phyloP scores from a whole-genome alignment of 768 basidiomycete genomes.

The Nevesoporus exiguus region DNA sequence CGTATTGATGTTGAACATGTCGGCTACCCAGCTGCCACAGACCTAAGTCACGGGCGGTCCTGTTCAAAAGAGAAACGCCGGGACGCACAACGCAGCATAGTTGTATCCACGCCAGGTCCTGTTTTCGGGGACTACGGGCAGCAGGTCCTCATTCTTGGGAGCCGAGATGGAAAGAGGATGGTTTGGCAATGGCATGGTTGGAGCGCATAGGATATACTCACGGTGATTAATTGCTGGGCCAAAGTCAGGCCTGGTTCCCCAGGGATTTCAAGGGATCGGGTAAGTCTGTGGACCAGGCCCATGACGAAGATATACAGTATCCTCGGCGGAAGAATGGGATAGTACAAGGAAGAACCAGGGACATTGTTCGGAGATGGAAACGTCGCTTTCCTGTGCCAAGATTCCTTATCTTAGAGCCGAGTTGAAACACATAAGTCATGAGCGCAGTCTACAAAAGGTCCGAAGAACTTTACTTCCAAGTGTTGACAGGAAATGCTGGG shows the following conservation, averaged over 20 bases:
- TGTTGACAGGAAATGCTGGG: not conserved
- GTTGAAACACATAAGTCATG: not conserved
- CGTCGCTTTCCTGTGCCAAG: constrained; percentile 1
- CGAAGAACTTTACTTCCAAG: not conserved
- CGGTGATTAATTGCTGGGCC: constrained; percentile 55
- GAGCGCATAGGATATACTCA: constrained; percentile 28
- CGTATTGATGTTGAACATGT: constrained; percentile 79
- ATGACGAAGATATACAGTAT: constrained; percentile 15
- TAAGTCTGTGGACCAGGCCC: constrained; percentile 24
- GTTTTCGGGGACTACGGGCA: constrained; percentile 61
- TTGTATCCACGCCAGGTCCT: constrained; percentile 65
- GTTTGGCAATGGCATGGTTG: constrained; percentile 1
- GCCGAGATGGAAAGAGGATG: constrained; percentile 15
- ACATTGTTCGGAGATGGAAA: not conserved
- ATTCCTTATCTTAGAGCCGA: constrained; percentile 8
- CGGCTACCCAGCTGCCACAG: constrained; percentile 66
- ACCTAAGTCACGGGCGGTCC: not conserved
- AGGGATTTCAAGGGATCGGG: constrained; percentile 45
- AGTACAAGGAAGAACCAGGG: not conserved
- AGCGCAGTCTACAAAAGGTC: not conserved
- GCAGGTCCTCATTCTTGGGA: constrained; percentile 63
- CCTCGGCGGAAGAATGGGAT: constrained; percentile 1
- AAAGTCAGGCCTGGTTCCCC: constrained; percentile 52
- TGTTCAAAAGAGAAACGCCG: not conserved
- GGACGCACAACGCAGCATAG: constrained; percentile 60